Base-by-base conservation (phyloP, 176 grass and related monocot genomes). In the Oryza officinalis region DNA sequence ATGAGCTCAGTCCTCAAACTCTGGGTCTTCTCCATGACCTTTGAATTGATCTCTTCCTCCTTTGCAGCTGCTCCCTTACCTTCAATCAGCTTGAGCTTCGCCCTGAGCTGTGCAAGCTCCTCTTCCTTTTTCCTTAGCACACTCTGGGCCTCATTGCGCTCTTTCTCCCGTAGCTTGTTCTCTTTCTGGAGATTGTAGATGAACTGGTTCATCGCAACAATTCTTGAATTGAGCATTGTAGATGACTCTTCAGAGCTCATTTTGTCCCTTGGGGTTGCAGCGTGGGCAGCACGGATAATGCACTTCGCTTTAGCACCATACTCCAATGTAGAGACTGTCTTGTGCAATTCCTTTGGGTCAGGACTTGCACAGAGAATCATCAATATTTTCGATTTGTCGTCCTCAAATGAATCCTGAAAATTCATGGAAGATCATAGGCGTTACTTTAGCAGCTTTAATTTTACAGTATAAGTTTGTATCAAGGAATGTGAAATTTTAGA, bases 281-380 rank as follows among this genome's bases (percentile, higher is more conserved):
- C 84, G 49, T 98, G 89, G 14, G 96, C 89, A 40, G 87, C 91
- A 37, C 93, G 91, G 31, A 98, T 86, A 38, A 98, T 95, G 74
- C 96, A 98, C 37, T 98, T 98, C 30, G 96, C 96, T 88, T 98
- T 98, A 72, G 96, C 96, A 65, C 96, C 93, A 49, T 98, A 95
- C 45, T 98, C 96, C 46, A 98, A 76, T 4, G 96, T 98, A 28
- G 96, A 93, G 77, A 98, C 83, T 8, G 93, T 98, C 76, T 98
- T 98, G 88, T 98, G 93, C 80, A 91, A 35, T 82, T 98, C 96
- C 74, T 88, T 94, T 32, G 89, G 93, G 40, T 98, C 93, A 6
- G 96, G 96, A 66, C 96, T 98, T n/a, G 87, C 96, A 28, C 96
- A 98, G 1, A 98, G 89, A 86, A 98, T 98, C 96, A 98, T 98